These are phyloP conservation scores for Lepidium sativum DNA, from an alignment of 345 rosid genomes.

Conservation along the genomic window DNA sequence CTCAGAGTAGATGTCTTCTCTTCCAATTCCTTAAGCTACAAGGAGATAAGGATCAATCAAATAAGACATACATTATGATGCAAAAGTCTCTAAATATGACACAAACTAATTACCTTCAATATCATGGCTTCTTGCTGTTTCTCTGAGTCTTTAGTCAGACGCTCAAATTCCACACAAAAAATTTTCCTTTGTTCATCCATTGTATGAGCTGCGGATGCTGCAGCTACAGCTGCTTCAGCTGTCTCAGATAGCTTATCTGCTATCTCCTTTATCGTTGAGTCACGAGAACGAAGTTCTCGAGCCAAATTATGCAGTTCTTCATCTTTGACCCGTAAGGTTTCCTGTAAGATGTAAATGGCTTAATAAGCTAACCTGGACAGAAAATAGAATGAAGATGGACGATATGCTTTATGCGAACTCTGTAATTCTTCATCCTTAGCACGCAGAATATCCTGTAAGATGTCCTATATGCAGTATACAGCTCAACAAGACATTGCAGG, in stretches of 20 bases:
- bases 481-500: neutral
- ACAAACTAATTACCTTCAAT: slow-evolving; percentile 44
- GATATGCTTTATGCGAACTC: slow-evolving; percentile 20
- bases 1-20: slow-evolving; percentile 47
- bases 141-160: slow-evolving; percentile 48
- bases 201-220: slow-evolving; percentile 84
- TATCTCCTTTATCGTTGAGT: slow-evolving; percentile 80
- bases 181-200: slow-evolving; percentile 91
- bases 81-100: neutral
- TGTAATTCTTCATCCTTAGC: slow-evolving; percentile 73
- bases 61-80: neutral
- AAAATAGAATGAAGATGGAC: neutral
- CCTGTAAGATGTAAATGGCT: slow-evolving; percentile 42
- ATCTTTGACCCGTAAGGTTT: slow-evolving; percentile 90
- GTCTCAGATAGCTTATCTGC: slow-evolving; percentile 90
- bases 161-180: slow-evolving; percentile 70
- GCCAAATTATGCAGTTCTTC: slow-evolving; percentile 91
- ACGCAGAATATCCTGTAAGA: slow-evolving; percentile 57
- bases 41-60: slow-evolving; percentile 8
- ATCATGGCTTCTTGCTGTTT: slow-evolving; percentile 45
- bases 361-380: neutral
- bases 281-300: slow-evolving; percentile 80
- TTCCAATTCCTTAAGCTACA: slow-evolving; percentile 68
- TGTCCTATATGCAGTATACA: neutral
- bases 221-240: slow-evolving; percentile 98